A percentile compares a stretch with the other conserved stretches of the same genome.
Conservation (phyloP, 1,139 yeast species). For the Ogataea hybrid region DNA sequence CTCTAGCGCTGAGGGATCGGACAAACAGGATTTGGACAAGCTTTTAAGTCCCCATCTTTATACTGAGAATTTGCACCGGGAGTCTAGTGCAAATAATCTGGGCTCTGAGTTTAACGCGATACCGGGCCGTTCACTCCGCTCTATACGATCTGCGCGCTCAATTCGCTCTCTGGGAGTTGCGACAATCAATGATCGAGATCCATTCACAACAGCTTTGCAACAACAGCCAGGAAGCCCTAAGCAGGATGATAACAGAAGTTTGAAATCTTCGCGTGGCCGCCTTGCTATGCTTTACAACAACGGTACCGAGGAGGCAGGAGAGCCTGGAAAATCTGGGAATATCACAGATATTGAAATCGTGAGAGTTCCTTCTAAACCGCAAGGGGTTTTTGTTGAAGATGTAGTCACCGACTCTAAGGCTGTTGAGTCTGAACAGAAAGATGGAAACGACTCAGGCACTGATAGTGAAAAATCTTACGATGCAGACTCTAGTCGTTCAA, state of each 20-base stretch:
- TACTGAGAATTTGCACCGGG: slow-evolving; percentile 15
- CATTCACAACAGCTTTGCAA: slow-evolving; percentile 1
- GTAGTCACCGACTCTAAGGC: neutral
- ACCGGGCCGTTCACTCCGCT: neutral
- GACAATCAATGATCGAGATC: slow-evolving; percentile 2
- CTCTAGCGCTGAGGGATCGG: slow-evolving; percentile 1
- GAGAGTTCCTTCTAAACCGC: neutral
- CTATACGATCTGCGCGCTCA: slow-evolving; percentile 1
- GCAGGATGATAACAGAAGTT: neutral
- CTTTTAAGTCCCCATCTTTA: slow-evolving; percentile 7
- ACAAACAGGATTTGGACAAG: slow-evolving; percentile 6
- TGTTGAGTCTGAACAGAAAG: neutral
- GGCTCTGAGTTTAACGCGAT: slow-evolving; percentile 6
- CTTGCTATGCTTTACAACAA: neutral
- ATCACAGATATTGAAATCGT: slow-evolving; percentile 1
- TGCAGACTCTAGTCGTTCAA: neutral
- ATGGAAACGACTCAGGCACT: neutral
- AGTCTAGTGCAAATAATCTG: slow-evolving; percentile 12
- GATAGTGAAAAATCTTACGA: neutral
- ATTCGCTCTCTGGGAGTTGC: neutral
- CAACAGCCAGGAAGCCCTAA: neutral
- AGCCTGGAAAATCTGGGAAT: neutral
- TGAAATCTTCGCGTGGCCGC: neutral
- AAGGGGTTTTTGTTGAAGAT: slow-evolving; percentile 5
- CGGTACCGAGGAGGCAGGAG: neutral